Base-by-base conservation (phyloP, 495 filamentous ascomycete genomes). In the Evernia prunastri region DNA sequence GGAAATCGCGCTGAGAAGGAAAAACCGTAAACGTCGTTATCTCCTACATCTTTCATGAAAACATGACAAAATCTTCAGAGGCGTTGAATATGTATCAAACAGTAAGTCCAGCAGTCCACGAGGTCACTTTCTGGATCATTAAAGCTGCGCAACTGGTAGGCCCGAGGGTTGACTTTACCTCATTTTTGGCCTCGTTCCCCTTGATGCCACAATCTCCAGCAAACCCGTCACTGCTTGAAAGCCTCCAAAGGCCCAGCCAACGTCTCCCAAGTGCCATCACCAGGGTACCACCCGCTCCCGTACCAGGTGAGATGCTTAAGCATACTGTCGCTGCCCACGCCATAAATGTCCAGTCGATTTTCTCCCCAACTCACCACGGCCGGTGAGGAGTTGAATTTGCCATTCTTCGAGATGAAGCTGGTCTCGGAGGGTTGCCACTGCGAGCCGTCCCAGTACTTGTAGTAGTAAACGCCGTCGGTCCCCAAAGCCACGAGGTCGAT, bases 291-390 rank as follows among this genome's bases (percentile, higher is more conserved):
- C 11, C 37, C 63, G 37, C 33, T 37, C 20, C 66, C 66, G n/a
- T 65, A 58, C 59, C 59, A 68, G 3, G 66, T 59, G 43, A 61
- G 36, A 56, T 68, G 66, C 18, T 29, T 33, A 10, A 68, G 45
- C 18, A 53, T 27, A 8, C 27, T 45, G 3, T 39, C 31, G 1
- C 12, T n/a, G 0, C 72, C 70, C 11, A 68, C 39, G 2, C 49
- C 73, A 61, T 73, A 77, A 25, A 77, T 64, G 59, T 76, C 74
- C 10, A 76, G 60, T 36, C 72, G 68, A 56, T 72, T 71, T 17
- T 69, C 49, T 4, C 71, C 69, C 74, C 74, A 77, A 20, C 53
- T 63, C 1, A 77, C 69, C 0, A 70, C 63, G 0, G 60, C 66
- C 0, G 76, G 76, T 36, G 69, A 69, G 25, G 70, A 70, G 6